A percentile compares a stretch with the other conserved stretches of the same genome.
Conservation (phyloP, 768 basidiomycete genomes). For the Amanita inopinata region DNA sequence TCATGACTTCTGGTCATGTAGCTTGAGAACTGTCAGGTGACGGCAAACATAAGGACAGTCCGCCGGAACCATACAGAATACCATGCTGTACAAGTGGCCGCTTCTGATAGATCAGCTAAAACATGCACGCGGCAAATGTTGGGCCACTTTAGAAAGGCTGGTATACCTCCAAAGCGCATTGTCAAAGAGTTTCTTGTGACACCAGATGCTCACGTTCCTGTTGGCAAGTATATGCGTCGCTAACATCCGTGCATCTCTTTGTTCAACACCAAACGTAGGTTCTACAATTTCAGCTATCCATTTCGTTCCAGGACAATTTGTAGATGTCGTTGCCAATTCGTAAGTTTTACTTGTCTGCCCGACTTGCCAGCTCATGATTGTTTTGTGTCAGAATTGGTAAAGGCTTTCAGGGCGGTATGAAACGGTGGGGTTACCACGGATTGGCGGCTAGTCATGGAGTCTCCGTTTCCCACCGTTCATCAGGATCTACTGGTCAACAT, state of each 20-base stretch:
- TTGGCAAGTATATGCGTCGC: slow-evolving; percentile 60
- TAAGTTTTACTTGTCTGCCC: slow-evolving; percentile 32
- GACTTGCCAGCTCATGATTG: not conserved
- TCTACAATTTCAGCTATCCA: slow-evolving; percentile 86
- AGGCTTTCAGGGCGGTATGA: slow-evolving; percentile 96
- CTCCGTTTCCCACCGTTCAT: slow-evolving; percentile 86
- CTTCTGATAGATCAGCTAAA: slow-evolving; percentile 63
- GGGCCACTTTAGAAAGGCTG: slow-evolving; percentile 83
- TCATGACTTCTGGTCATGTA: slow-evolving; percentile 18
- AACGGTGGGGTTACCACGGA: slow-evolving; percentile 90
- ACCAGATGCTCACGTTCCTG: slow-evolving; percentile 78
- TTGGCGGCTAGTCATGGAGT: slow-evolving; percentile 92
- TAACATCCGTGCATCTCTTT: slow-evolving; percentile 1
- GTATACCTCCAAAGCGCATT: slow-evolving; percentile 71
- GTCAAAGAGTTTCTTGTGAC: slow-evolving; percentile 88
- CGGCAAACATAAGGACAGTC: slow-evolving; percentile 60
- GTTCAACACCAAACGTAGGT: slow-evolving; percentile 33
- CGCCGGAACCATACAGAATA: slow-evolving; percentile 63
- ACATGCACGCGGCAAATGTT: slow-evolving; percentile 71
- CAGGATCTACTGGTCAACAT: slow-evolving; percentile 90
- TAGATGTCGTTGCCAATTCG: slow-evolving; percentile 89
- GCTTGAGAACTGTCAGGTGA: slow-evolving; percentile 88
- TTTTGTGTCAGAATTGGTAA: slow-evolving; percentile 86
- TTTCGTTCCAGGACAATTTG: slow-evolving; percentile 94
- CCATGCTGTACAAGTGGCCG: slow-evolving; percentile 91